phyloP scores from a whole-genome alignment of 495 filamentous ascomycete genomes.

The Hypoxylon rickii region DNA sequence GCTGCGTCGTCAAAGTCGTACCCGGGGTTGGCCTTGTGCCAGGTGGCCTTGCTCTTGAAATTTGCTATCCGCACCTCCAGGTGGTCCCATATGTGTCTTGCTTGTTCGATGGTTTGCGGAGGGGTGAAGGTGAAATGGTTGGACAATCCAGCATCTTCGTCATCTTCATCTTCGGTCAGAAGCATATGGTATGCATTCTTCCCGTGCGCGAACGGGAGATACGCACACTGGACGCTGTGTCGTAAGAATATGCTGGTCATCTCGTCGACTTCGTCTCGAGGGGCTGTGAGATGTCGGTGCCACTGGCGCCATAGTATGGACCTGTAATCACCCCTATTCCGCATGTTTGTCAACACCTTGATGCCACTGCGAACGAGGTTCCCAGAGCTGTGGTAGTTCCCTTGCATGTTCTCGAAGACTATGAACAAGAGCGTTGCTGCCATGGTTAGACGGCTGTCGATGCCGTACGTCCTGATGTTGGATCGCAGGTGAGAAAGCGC shows the following conservation, averaged over 20 bases:
- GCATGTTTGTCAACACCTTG: conserved; percentile 31
- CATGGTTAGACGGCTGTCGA: conserved; percentile 29
- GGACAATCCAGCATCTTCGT: not conserved
- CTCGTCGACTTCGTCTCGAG: conserved; percentile 32
- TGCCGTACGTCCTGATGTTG: conserved; percentile 23
- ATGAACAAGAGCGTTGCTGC: conserved; percentile 36
- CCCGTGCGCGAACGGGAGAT: conserved; percentile 29
- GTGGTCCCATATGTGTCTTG: conserved; percentile 25
- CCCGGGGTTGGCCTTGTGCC: conserved; percentile 27
- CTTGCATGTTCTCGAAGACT: conserved; percentile 38
- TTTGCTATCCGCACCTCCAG: conserved; percentile 22
- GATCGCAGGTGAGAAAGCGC: conserved; percentile 33
- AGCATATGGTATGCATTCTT: conserved; percentile 36
- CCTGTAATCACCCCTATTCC: conserved; percentile 10
- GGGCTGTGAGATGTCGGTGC: conserved; percentile 18
- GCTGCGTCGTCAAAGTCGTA: conserved; percentile 31
- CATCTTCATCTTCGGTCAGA: conserved; percentile 30
- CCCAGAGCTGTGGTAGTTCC: conserved; percentile 35
- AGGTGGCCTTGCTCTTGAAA: conserved; percentile 25
- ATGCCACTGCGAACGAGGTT: conserved; percentile 34
- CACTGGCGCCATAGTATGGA: conserved; percentile 28
- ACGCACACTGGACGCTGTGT: conserved; percentile 28
- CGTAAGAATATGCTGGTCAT: conserved; percentile 33
- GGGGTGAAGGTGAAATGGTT: conserved; percentile 21
- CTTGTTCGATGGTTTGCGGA: conserved; percentile 26